These are phyloP conservation scores for Conringia planisiliqua DNA, from an alignment of 345 rosid species.

Conservation along the genomic window DNA sequence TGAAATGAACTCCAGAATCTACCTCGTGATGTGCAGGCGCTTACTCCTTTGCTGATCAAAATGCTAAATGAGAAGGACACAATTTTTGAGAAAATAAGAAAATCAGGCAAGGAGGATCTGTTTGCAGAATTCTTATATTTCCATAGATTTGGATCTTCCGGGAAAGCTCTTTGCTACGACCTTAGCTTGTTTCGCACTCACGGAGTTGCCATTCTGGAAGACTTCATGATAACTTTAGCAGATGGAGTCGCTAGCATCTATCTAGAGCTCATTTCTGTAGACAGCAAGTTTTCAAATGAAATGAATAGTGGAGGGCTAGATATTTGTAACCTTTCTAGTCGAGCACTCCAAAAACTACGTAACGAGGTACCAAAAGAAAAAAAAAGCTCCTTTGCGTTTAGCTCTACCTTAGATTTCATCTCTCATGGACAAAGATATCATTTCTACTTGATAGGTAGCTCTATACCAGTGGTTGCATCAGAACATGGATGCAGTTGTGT, in stretches of 20 bases:
- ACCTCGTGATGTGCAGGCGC: conserved; percentile 40
- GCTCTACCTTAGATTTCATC: background rate
- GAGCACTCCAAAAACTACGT: conserved; percentile 78
- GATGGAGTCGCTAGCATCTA: conserved; percentile 78
- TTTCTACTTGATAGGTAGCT: conserved; percentile 53
- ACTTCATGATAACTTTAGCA: conserved; percentile 77
- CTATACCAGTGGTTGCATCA: conserved; percentile 87
- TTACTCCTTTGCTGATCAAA: conserved; percentile 52
- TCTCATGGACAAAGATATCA: background rate
- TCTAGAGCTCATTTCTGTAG: conserved; percentile 91
- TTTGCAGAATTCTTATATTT: conserved; percentile 72
- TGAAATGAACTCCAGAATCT: conserved; percentile 10
- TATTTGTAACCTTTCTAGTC: conserved; percentile 77
- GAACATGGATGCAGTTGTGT: conserved; percentile 78
- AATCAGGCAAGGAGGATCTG: conserved; percentile 78
- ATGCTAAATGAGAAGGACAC: conserved; percentile 62
- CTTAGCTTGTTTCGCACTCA: conserved; percentile 48
- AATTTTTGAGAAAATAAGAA: conserved; percentile 53
- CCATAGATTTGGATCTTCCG: conserved; percentile 55
- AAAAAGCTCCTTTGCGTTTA: background rate
- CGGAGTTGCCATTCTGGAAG: conserved; percentile 78
- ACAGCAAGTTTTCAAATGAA: conserved; percentile 67
- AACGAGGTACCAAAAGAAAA: conserved; percentile 60
- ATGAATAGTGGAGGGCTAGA: conserved; percentile 47
- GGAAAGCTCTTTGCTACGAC: conserved; percentile 53